These are phyloP conservation scores for Sugiyamaella novakii DNA, from an alignment of 1,139 yeast species.

Conservation along the genomic window DNA sequence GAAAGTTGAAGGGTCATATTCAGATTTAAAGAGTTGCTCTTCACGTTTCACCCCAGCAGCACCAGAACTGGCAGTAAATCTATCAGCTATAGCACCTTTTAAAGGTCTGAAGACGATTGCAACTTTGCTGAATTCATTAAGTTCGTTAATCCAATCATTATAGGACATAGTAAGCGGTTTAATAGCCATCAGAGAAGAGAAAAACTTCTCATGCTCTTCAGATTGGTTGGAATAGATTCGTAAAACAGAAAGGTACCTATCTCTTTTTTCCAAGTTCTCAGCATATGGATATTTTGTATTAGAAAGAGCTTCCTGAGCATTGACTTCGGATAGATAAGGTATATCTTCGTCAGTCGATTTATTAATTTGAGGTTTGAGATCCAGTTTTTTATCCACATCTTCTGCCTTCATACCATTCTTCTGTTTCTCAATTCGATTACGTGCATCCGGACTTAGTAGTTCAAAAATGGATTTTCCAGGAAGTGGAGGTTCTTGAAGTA, in stretches of 20 bases:
- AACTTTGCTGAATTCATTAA: conserved; percentile 36
- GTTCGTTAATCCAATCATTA: conserved; percentile 31
- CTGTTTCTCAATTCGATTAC: conserved; percentile 22
- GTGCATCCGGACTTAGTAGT: conserved; percentile 28
- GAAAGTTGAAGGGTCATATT: conserved; percentile 36
- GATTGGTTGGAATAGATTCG: conserved; percentile 17
- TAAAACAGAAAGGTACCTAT: conserved; percentile 23
- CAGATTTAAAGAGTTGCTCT: conserved; percentile 26
- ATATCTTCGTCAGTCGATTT: conserved; percentile 16
- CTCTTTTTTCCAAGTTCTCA: conserved; percentile 21
- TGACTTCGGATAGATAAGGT: conserved; percentile 24
- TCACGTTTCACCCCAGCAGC: conserved; percentile 2
- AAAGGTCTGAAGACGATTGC: conserved; percentile 38
- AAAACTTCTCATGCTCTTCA: conserved; percentile 10
- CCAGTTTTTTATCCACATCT: conserved; percentile 5
- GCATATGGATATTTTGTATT: conserved; percentile 30
- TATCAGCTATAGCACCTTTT: conserved; percentile 35
- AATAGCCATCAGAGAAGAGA: conserved; percentile 7
- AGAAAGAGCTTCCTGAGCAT: conserved; percentile 30
- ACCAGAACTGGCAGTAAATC: conserved; percentile 29
- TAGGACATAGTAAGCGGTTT: conserved; percentile 11
- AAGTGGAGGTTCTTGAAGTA: conserved; percentile 25
- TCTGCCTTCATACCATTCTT: conserved; percentile 5
- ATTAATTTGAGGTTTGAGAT: neutral
- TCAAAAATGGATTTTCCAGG: conserved; percentile 32